Evolutionary conservation across 2,329 filamentous ascomycete species (phyloP), one percentile per base, ranked within the genome.

Genomic region (Fusarium globosum): DNA sequence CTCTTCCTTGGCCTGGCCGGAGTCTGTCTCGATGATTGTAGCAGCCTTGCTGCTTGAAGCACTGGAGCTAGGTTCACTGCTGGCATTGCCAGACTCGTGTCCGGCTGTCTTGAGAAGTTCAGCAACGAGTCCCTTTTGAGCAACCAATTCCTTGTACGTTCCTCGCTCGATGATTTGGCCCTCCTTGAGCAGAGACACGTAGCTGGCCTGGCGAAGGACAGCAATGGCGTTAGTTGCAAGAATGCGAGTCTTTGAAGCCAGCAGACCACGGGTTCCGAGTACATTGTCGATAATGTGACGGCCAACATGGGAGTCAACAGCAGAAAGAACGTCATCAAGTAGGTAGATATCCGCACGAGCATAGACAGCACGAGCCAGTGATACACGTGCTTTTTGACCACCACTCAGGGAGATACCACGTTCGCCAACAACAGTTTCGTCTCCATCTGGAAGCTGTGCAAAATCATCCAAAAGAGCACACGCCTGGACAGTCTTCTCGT

Each of bases 251-350:
- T 98, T 98, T 43, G 92, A 90, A 58, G 87, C 88, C 30, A 99
- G 88, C 12, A 99, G 86, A 74, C 96, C 96, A 70, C 92, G 92
- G 9, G 93, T 88, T 18, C 96, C 96, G 41, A 99, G 89, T 2
- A 99, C 96, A 71, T 96, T 94, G 80, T 98, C 93, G 78, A 98
- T 98, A 65, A 99, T 89, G 83, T 99, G 96, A 72, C 94, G 90
- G 56, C 96, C 96, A 67, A 99, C 96, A 80, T 99, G 96, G 73
- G 97, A 96, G 83, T 99, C 96, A n/a, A 99, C 96, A 2, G 97
- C 96, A 21, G 96, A 98, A 16, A 99, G 87, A 69, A 95, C 93
- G 80, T 99, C 96, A 76, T 99, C 96, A 16, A 99, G 87, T 18
- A 99, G 87, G 79, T 98, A 98, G 56, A 99, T 91, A 81, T 99